Conservation (phyloP, 2,329 filamentous ascomycete species). For the Nemania sp. region DNA sequence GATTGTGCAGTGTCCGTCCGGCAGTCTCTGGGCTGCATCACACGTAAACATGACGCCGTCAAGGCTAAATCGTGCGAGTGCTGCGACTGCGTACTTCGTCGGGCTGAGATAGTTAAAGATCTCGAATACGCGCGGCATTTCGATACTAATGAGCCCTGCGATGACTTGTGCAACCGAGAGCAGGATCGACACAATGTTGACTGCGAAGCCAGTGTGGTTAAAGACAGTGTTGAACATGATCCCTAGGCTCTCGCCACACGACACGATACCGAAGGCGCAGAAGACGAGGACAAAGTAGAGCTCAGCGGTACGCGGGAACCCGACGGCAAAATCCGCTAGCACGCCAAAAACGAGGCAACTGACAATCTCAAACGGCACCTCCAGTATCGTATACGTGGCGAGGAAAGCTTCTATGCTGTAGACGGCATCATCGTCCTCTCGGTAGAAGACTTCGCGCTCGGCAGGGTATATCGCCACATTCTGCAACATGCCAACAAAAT, state of each 20-base stretch:
- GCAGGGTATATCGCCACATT: constrained; percentile 80
- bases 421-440: constrained; percentile 78
- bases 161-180: constrained; percentile 78
- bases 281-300: constrained; percentile 77
- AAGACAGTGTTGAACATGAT: constrained; percentile 86
- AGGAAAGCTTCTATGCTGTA: constrained; percentile 80
- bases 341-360: constrained; percentile 74
- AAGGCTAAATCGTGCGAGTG: constrained; percentile 75
- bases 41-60: constrained; percentile 73
- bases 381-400: constrained; percentile 75
- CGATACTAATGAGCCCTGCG: constrained; percentile 76
- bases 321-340: constrained; percentile 72
- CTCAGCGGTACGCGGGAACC: constrained; percentile 69
- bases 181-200: constrained; percentile 77
- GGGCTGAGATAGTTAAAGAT: constrained; percentile 79
- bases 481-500: constrained; percentile 83
- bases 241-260: constrained; percentile 79
- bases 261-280: constrained; percentile 78
- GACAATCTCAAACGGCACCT: constrained; percentile 77
- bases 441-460: constrained; percentile 81
- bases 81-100: constrained; percentile 75
- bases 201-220: constrained; percentile 78
- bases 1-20: constrained; percentile 72
- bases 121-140: constrained; percentile 74
- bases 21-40: constrained; percentile 67